Evolutionary conservation across 306 rosid genomes (phyloP).

Genomic region (Trichosanthes cucumerina): DNA sequence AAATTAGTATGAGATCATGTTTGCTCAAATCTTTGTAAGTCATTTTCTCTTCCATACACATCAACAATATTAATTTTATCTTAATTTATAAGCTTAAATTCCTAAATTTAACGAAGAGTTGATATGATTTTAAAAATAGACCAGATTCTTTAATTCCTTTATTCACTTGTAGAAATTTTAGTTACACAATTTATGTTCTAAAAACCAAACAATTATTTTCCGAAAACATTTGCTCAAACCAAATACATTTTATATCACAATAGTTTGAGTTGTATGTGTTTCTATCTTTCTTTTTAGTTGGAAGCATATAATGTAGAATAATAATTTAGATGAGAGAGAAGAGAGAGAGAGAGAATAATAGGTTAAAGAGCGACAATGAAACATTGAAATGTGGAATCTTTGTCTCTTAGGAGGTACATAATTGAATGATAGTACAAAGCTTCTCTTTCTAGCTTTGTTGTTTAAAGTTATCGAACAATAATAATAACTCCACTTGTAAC

Average conservation of each 20-base stretch:
- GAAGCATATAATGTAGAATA: conserved; percentile 1
- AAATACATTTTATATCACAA: not conserved
- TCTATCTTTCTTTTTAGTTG: not conserved
- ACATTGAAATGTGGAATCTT: conserved; percentile 2
- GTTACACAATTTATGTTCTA: not conserved
- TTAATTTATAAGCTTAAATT: too few relatives aligned
- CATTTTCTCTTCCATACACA: too few relatives aligned
- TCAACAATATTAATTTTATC: too few relatives aligned
- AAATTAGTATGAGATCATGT: too few relatives aligned
- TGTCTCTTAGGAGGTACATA: conserved; percentile 7
- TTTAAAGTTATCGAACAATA: not conserved
- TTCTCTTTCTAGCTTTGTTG: conserved; percentile 2
- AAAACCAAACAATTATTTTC: not conserved
- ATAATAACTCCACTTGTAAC: conserved; percentile 10
- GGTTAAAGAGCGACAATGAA: conserved; percentile 1
- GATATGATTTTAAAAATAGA: not conserved
- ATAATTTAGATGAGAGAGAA: not conserved
- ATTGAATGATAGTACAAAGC: not conserved
- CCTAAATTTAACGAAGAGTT: too few relatives aligned
- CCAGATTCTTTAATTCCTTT: too few relatives aligned
- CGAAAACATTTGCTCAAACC: not conserved
- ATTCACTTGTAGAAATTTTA: not conserved
- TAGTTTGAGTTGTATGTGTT: not conserved
- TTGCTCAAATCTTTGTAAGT: too few relatives aligned
- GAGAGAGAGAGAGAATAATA: not conserved